Base-by-base conservation (phyloP, 2,329 filamentous ascomycete species). In the Conoideocrella luteorostrata region DNA sequence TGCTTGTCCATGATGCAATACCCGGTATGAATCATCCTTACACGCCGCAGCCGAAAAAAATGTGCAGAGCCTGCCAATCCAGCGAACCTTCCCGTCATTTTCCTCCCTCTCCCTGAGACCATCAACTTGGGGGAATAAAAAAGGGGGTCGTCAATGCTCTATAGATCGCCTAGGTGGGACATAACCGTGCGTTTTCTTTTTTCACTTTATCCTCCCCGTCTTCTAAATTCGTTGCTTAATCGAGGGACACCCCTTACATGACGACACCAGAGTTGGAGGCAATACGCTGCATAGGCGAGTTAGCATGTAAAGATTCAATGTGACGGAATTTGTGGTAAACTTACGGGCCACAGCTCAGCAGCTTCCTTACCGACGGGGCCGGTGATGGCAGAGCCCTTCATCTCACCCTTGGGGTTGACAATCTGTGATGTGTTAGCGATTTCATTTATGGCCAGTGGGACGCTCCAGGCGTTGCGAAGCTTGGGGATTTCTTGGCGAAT, bases 381-480 rank as follows among this genome's bases (percentile, higher is more conserved):
- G 62, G 93, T 98, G 71, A 98, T 98, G 71, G 93, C 93, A 56
- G 89, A 96, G 69, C 93, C 93, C 86, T 98, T 98, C 93, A 98
- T 98, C 80, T 98, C 93, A 77, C 93, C 93, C 87, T 98, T 98
- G 74, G 91, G 89, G 82, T 98, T 98, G 80, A 98, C 93, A 67
- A 98, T 98, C 87, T 93, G 65, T 24, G 12, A 20, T 12, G 4
- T 7, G 24, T 47, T 40, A 47, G 43, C 36, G 41, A 11, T 22
- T 5, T 21, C 20, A 13, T 15, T 33, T 4, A n/a, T 21, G 18
- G 18, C 12, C 20, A 22, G 18, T 34, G n/a, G n/a, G n/a, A n/a
- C n/a, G n/a, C n/a, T n/a, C n/a, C n/a, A n/a, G n/a, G n/a, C n/a
- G n/a, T n/a, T n/a, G n/a, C n/a, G n/a, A n/a, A n/a, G n/a, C n/a